Evolutionary conservation across 2,329 filamentous ascomycete genomes (phyloP).

Genomic region (Amauroascus verrucosus): DNA sequence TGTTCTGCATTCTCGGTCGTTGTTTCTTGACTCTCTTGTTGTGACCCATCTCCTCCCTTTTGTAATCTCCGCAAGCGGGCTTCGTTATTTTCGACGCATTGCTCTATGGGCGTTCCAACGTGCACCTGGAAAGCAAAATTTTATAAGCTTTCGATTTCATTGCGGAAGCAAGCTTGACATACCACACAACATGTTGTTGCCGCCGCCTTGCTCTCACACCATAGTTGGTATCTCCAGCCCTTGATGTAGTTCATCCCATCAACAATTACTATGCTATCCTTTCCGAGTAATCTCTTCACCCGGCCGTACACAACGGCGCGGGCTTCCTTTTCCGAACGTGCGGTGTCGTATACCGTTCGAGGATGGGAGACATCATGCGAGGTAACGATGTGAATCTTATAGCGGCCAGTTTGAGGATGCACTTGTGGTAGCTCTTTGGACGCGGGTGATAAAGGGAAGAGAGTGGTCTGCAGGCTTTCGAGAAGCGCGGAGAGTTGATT

Average conservation of each 20-base stretch:
- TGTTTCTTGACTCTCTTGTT: not conserved
- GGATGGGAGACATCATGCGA: constrained; percentile 33
- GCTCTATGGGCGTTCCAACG: constrained; percentile 46
- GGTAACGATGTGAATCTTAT: constrained; percentile 32
- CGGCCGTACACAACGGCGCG: constrained; percentile 52
- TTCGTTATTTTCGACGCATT: constrained; percentile 47
- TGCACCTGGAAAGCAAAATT: constrained; percentile 37
- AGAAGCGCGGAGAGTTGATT: constrained; percentile 46
- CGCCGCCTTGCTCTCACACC: constrained; percentile 56
- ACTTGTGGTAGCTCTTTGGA: not conserved
- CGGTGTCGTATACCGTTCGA: constrained; percentile 47
- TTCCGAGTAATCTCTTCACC: constrained; percentile 48
- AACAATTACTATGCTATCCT: constrained; percentile 51
- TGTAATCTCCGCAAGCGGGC: constrained; percentile 21
- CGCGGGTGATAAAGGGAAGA: constrained; percentile 24
- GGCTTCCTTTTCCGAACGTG: constrained; percentile 53
- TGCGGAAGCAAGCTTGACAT: no score
- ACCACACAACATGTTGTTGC: constrained; percentile 54
- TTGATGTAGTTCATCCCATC: constrained; percentile 61
- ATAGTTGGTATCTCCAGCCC: constrained; percentile 56
- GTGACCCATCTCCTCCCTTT: constrained; percentile 4
- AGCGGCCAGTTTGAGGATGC: constrained; percentile 34
- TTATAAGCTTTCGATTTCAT: not conserved
- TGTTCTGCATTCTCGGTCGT: not conserved
- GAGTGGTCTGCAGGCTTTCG: constrained; percentile 37